Evolutionary conservation across 202 grass and related monocot species (phyloP).

Genomic region (Eragrostis tef): DNA sequence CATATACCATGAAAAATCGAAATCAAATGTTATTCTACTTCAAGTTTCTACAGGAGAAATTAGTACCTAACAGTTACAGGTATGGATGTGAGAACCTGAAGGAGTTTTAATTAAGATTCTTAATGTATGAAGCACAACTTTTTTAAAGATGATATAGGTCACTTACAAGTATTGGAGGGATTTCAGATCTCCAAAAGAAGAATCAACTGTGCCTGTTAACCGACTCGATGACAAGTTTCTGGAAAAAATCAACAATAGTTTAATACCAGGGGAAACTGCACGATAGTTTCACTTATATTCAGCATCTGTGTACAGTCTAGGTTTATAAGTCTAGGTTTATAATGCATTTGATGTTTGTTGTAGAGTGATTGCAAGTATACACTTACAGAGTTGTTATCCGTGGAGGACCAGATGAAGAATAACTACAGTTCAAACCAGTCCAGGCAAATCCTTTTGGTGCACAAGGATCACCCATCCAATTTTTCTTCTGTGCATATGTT

Average conservation of each 20-base stretch:
- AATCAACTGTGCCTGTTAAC: slow-evolving; percentile 33
- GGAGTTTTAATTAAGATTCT: neutral
- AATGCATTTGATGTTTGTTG: neutral
- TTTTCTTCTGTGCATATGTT: slow-evolving; percentile 38
- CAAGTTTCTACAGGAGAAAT: no score
- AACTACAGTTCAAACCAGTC: slow-evolving; percentile 48
- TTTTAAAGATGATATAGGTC: neutral
- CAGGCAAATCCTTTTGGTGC: slow-evolving; percentile 44
- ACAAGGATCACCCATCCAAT: slow-evolving; percentile 66
- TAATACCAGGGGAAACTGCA: neutral
- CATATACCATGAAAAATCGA: neutral
- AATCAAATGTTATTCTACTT: neutral
- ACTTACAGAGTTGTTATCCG: slow-evolving; percentile 49
- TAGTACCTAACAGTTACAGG: neutral
- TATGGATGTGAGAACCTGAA: neutral
- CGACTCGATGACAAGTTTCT: slow-evolving; percentile 47
- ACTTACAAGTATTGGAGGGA: slow-evolving; percentile 47
- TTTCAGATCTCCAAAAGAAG: slow-evolving; percentile 49
- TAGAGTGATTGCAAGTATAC: no score
- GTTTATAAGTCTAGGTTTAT: neutral
- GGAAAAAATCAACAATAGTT: neutral
- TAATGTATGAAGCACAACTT: neutral
- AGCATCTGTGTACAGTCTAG: neutral
- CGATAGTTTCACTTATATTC: neutral
- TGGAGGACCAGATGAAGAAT: slow-evolving; percentile 25